Percentiles rank a stretch among this genome's conserved stretches.
phyloP scores from a whole-genome alignment of 495 filamentous ascomycete species.

The Neurospora sp. region DNA sequence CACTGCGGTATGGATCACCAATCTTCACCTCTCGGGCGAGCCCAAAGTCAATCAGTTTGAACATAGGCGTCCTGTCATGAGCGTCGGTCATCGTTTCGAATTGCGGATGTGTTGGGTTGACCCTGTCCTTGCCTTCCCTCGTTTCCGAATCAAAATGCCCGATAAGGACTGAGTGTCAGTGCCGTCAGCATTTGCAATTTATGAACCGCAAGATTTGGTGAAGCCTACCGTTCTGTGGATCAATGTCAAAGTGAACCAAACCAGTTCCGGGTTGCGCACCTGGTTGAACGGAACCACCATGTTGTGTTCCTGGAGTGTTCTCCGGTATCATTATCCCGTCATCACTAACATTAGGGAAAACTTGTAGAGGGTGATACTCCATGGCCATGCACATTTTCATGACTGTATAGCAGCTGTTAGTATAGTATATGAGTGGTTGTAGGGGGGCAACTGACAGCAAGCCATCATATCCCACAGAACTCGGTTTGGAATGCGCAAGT shows the following conservation, averaged over 20 bases:
- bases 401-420: not conserved
- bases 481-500: not conserved
- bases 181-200: not conserved
- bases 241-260: slow-evolving; percentile 4
- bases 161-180: not conserved
- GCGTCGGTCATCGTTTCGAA: not conserved
- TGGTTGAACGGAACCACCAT: not conserved
- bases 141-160: not conserved
- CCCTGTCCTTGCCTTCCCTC: not conserved
- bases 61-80: not conserved
- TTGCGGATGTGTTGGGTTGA: not conserved
- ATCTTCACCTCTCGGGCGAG: not conserved
- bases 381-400: not conserved
- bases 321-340: not conserved
- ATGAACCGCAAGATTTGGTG: not conserved
- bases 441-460: not conserved
- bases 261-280: not conserved
- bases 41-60: not conserved
- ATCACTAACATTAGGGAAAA: not conserved
- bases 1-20: not conserved
- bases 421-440: not conserved
- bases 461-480: not conserved
- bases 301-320: not conserved
- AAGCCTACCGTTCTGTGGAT: not conserved
- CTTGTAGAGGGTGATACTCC: not conserved